Evolutionary conservation across 345 rosid species (phyloP).

Genomic region (Ceriops tagal): DNA sequence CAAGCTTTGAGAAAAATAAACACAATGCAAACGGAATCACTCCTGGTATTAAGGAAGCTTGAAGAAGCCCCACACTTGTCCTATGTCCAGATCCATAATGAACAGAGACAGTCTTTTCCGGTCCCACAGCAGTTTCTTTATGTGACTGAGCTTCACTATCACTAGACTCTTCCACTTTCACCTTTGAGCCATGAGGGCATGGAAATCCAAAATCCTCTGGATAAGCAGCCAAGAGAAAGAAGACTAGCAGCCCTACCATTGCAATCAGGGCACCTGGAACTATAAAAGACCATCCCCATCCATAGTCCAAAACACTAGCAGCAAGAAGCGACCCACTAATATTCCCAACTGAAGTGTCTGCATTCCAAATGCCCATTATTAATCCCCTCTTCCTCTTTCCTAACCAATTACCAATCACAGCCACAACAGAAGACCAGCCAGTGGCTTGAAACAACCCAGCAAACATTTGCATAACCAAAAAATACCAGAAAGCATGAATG

Average conservation of each 20-base stretch:
- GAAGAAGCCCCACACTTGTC: slow-evolving; percentile 66
- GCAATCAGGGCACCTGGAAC: slow-evolving; percentile 61
- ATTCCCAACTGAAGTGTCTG: slow-evolving; percentile 80
- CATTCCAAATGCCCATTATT: slow-evolving; percentile 96
- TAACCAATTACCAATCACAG: slow-evolving; percentile 41
- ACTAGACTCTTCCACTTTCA: neutral
- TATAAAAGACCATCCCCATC: slow-evolving; percentile 96
- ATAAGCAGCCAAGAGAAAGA: slow-evolving; percentile 66
- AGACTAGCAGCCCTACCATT: slow-evolving; percentile 63
- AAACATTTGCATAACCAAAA: slow-evolving; percentile 65
- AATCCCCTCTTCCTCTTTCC: slow-evolving; percentile 74
- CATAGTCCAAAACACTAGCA: slow-evolving; percentile 67
- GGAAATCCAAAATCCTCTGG: slow-evolving; percentile 81
- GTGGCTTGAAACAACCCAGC: slow-evolving; percentile 88
- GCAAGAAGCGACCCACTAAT: slow-evolving; percentile 79
- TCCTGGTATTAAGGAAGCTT: slow-evolving; percentile 82
- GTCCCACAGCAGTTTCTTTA: slow-evolving; percentile 18
- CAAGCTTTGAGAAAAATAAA: slow-evolving; percentile 78
- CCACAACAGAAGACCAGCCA: slow-evolving; percentile 93
- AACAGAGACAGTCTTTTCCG: neutral
- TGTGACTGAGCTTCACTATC: slow-evolving; percentile 37
- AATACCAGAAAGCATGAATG: slow-evolving; percentile 61
- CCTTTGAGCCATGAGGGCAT: slow-evolving; percentile 25
- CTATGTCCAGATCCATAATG: slow-evolving; percentile 37
- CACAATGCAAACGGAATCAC: slow-evolving; percentile 77